Evolutionary conservation across 192 early-diverging fungal species (phyloP).

Genomic region (Gigaspora rosea): DNA sequence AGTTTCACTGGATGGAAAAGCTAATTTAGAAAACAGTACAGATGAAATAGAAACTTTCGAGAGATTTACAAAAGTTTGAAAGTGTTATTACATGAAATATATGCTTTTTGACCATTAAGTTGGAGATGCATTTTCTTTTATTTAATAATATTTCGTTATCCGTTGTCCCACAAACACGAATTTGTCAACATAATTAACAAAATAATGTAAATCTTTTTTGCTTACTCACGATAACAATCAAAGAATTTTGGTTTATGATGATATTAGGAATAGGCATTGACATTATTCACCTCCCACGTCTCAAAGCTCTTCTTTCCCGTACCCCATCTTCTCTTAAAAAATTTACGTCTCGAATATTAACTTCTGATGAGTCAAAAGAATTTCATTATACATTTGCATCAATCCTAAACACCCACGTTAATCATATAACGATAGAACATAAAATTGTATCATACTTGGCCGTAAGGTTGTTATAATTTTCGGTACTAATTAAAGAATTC

Average conservation of each 20-base stretch:
- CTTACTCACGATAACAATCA: no score
- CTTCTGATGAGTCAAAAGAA: conserved; percentile 41
- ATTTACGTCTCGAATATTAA: conserved; percentile 65
- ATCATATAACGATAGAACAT: not conserved
- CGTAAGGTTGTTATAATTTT: conserved; percentile 1
- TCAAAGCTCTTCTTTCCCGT: conserved; percentile 55
- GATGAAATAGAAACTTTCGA: no score
- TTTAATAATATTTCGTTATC: no score
- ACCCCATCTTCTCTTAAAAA: conserved; percentile 44
- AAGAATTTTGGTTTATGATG: conserved; percentile 39
- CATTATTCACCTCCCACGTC: conserved; percentile 68
- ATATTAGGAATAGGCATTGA: conserved; percentile 83
- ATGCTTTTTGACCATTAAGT: no score
- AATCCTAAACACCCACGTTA: not conserved
- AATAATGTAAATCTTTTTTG: no score
- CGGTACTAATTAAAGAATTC: not conserved
- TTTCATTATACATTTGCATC: conserved; percentile 27
- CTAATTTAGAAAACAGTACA: no score
- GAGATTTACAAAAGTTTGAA: no score
- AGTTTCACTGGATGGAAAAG: no score
- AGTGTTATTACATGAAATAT: no score
- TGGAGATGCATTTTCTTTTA: no score
- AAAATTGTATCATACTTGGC: conserved; percentile 5
- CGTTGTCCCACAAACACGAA: no score
- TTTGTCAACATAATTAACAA: no score